Evolutionary conservation across 805 yeast genomes (phyloP).

Genomic region (Schwanniomyces polymorphus): DNA sequence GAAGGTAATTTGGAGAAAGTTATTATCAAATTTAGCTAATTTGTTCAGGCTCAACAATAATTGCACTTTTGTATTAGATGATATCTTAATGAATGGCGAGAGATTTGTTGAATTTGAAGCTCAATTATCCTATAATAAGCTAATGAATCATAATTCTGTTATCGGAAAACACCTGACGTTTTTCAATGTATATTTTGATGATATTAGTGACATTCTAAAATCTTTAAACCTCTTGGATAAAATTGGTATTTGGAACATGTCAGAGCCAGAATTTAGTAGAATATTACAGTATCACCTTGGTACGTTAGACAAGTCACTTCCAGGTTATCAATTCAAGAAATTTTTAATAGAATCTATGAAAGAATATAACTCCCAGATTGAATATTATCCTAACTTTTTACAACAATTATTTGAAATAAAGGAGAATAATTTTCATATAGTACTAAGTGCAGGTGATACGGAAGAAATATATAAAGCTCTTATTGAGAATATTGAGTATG

Average conservation of each 20-base stretch:
- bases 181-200: constrained; percentile 8
- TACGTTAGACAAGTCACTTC: constrained; percentile 3
- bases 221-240: constrained; percentile 1
- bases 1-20: constrained; percentile 21
- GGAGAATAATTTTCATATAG: constrained; percentile 5
- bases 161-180: constrained; percentile 14
- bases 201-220: constrained; percentile 5
- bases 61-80: constrained; percentile 35
- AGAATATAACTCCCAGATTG: constrained; percentile 15
- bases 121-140: constrained; percentile 8
- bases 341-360: constrained; percentile 12
- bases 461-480: constrained; percentile 19
- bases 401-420: constrained; percentile 15
- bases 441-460: constrained; percentile 10
- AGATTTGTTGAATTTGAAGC: constrained; percentile 26
- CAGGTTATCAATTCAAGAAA: constrained; percentile 10
- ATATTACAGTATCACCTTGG: constrained; percentile 7
- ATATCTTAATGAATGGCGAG: constrained; percentile 25
- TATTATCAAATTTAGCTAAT: constrained; percentile 26
- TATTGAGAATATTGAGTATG: constrained; percentile 16
- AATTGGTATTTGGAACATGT: constrained; percentile 5
- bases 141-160: constrained; percentile 5
- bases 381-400: constrained; percentile 19
- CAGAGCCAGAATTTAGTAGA: constrained; percentile 11
- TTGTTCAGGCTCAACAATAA: constrained; percentile 35